Evolutionary conservation across 176 grass and related monocot species (phyloP), one percentile per base, ranked within the genome.

Genomic region (maize (Zea mays)): DNA sequence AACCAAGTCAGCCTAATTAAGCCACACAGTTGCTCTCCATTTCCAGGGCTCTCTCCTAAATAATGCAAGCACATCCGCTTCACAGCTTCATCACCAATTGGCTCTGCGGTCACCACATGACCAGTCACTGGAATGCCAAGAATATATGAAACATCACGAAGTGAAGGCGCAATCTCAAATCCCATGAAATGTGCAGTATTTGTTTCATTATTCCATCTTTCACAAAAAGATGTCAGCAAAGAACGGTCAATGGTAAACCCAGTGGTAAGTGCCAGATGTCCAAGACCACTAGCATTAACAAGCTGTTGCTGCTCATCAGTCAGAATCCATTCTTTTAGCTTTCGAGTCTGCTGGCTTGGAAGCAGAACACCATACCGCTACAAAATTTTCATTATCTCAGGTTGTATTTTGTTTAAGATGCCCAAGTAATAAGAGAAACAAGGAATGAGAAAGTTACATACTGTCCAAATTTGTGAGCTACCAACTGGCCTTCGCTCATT

Each of bases 1-100:
- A 88, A 58, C 86, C 86, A 88, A 71, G 86, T 88, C 82, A 88
- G 81, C 79, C 86, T 81, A 67, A 88, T 88, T 65, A 88, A 85
- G 59, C 86, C 86, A 85, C 86, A 85, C 17, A 85, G 43, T 50
- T 88, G 86, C 77, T 88, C 86, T 65, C 72, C 86, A 65, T 75
- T 71, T 81, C 82, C 86, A 85, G 82, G 86, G 58, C 82, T 76
- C 56, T 84, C 57, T 66, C 82, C 86, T 75, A 88, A 81, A 79
- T 85, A 88, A 81, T 81, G 77, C 72, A 81, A 72, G 72, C 86
- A 88, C 82, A 85, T 88, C 49, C 65, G 77, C 41, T 80, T 85
- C 65, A 88, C 86, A 72, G 86, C 82, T 72, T 88, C 82, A 88
- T 88, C 82, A 81, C 86, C 86, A 60, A 88, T 59, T 63, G 86